Conservation (phyloP, 2,329 filamentous ascomycete genomes). For the Fusarium napiforme region DNA sequence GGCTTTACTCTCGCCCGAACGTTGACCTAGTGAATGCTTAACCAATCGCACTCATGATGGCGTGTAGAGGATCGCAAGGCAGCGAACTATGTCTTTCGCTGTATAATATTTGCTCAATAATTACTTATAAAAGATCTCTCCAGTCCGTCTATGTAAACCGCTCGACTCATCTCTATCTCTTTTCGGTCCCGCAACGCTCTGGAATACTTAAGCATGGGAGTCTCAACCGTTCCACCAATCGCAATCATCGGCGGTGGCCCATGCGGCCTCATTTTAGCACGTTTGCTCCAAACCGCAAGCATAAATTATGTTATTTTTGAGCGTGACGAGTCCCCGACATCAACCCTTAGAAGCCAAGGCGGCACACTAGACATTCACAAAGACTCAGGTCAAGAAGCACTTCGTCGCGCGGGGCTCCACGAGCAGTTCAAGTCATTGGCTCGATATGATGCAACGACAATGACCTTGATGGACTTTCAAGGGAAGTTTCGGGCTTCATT, state of each 20-base stretch:
- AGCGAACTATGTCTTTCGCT: too few species aligned
- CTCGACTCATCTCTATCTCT: accelerated
- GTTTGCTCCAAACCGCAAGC: not conserved
- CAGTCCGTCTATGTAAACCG: too few species aligned
- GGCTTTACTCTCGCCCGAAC: accelerated
- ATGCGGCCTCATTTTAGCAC: not conserved
- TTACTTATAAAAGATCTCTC: not conserved
- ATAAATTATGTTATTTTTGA: slow-evolving; percentile 3
- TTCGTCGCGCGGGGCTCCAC: not conserved
- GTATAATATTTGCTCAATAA: accelerated
- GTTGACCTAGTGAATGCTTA: too few species aligned
- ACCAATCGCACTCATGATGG: not conserved
- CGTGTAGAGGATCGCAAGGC: not conserved
- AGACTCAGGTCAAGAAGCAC: not conserved
- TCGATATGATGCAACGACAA: not conserved
- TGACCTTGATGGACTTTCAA: slow-evolving; percentile 2
- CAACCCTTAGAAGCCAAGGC: not conserved
- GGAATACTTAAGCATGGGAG: not conserved
- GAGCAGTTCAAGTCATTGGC: not conserved
- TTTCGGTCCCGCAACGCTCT: not conserved
- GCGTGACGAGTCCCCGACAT: not conserved
- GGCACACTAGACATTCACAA: not conserved
- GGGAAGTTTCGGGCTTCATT: not conserved
- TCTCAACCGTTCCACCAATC: not conserved
- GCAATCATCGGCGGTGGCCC: slow-evolving; percentile 3